Conservation (phyloP, 1,139 yeast genomes). For the Pichia sp. region DNA sequence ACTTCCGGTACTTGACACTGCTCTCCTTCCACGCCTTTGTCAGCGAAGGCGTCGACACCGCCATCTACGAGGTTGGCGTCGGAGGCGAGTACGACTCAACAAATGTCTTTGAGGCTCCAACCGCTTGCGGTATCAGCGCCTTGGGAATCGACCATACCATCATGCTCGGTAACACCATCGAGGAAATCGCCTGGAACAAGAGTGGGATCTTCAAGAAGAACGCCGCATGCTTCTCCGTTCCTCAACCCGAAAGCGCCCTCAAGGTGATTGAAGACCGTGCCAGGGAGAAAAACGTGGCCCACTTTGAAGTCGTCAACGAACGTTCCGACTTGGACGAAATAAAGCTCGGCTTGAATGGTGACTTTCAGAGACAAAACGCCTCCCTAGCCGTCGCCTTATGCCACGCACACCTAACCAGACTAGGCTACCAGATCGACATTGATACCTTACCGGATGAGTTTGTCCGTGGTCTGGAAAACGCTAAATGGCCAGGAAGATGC, state of each 20-base stretch:
- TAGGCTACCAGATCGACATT: slow-evolving; percentile 36
- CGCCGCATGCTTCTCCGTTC: slow-evolving; percentile 63
- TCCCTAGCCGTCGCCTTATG: slow-evolving; percentile 81
- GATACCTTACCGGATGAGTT: slow-evolving; percentile 54
- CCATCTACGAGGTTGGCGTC: slow-evolving; percentile 97
- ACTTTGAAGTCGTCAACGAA: slow-evolving; percentile 48
- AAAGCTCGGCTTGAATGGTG: slow-evolving; percentile 78
- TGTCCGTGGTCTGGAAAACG: slow-evolving; percentile 57
- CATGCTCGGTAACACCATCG: slow-evolving; percentile 84
- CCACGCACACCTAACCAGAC: slow-evolving; percentile 50
- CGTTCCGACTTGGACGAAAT: slow-evolving; percentile 38
- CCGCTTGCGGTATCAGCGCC: slow-evolving; percentile 80
- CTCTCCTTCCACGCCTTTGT: slow-evolving; percentile 87
- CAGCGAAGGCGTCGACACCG: slow-evolving; percentile 84
- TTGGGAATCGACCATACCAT: slow-evolving; percentile 91
- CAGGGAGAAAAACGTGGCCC: slow-evolving; percentile 49
- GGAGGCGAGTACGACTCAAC: slow-evolving; percentile 98
- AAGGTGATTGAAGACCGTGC: slow-evolving; percentile 60
- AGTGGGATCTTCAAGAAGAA: slow-evolving; percentile 82
- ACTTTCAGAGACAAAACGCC: slow-evolving; percentile 81
- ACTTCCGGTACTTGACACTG: slow-evolving; percentile 85
- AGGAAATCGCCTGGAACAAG: slow-evolving; percentile 93
- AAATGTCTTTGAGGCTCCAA: slow-evolving; percentile 73
- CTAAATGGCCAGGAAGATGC: slow-evolving; percentile 94
- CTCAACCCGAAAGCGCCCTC: slow-evolving; percentile 48